Conservation (phyloP, 805 yeast genomes). For the Komagataella populi region DNA sequence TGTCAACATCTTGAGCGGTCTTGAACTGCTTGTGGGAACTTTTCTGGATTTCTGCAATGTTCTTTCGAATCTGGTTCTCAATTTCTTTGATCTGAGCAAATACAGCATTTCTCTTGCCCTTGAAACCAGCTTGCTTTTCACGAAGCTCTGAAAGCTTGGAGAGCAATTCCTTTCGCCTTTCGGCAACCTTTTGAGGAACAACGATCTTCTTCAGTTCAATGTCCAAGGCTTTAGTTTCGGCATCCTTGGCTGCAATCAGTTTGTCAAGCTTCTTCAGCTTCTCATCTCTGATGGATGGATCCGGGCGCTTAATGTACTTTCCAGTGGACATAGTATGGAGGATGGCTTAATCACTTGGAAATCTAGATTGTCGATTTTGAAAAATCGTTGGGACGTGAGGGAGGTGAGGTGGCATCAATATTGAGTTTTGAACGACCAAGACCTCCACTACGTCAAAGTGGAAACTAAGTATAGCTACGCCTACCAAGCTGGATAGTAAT, state of each 20-base stretch:
- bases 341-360: background rate
- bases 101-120: constrained; percentile 17
- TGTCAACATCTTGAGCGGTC: constrained; percentile 54
- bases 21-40: constrained; percentile 64
- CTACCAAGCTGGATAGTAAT: background rate
- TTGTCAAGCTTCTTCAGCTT: constrained; percentile 39
- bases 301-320: constrained; percentile 64
- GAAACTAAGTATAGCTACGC: background rate
- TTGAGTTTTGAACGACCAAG: background rate
- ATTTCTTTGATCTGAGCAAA: constrained; percentile 57
- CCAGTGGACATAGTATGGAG: constrained; percentile 6
- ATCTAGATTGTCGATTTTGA: background rate
- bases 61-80: constrained; percentile 63
- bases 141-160: constrained; percentile 29
- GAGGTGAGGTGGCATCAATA: background rate
- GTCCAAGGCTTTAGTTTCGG: constrained; percentile 34
- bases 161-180: constrained; percentile 32
- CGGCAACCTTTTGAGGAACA: constrained; percentile 36
- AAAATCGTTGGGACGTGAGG: background rate
- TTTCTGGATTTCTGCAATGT: constrained; percentile 59
- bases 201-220: constrained; percentile 42
- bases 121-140: constrained; percentile 21
- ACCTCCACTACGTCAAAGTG: background rate
- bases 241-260: constrained; percentile 52
- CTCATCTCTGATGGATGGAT: constrained; percentile 48